Conservation (phyloP, 2,329 filamentous ascomycete species). For the Phialophora verrucosa region DNA sequence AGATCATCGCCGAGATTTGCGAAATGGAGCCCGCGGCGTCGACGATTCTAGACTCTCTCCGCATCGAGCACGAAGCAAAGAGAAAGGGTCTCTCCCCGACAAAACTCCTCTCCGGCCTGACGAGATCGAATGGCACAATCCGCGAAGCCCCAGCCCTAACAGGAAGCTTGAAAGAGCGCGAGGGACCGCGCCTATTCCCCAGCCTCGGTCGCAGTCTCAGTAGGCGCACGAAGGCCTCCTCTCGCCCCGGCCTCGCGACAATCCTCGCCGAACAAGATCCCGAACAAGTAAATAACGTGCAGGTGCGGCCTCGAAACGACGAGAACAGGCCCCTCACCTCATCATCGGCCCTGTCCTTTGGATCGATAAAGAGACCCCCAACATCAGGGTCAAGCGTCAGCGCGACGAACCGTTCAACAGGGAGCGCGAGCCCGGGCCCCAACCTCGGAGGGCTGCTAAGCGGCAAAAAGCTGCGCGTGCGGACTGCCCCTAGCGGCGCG, state of each 20-base stretch:
- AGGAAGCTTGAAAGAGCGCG: constrained; percentile 33
- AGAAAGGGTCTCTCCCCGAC: constrained; percentile 36
- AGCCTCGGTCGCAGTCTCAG: constrained; percentile 38
- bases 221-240: constrained; percentile 29
- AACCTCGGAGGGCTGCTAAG: constrained; percentile 12
- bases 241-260: constrained; percentile 34
- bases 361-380: constrained; percentile 28
- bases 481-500: neutral
- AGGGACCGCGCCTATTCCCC: constrained; percentile 37
- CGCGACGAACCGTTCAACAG: constrained; percentile 31
- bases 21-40: constrained; percentile 77
- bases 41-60: constrained; percentile 42
- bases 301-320: constrained; percentile 29
- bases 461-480: constrained; percentile 7
- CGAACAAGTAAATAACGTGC: constrained; percentile 35
- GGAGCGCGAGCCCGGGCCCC: constrained; percentile 26
- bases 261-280: constrained; percentile 39
- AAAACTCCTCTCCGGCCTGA: constrained; percentile 38
- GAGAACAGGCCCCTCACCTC: constrained; percentile 38
- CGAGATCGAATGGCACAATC: constrained; percentile 35
- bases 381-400: constrained; percentile 33
- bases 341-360: constrained; percentile 30
- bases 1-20: constrained; percentile 95
- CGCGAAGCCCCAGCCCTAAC: constrained; percentile 38
- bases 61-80: constrained; percentile 39